Evolutionary conservation across 495 filamentous ascomycete species (phyloP).

Genomic region (Aspergillus leporis): DNA sequence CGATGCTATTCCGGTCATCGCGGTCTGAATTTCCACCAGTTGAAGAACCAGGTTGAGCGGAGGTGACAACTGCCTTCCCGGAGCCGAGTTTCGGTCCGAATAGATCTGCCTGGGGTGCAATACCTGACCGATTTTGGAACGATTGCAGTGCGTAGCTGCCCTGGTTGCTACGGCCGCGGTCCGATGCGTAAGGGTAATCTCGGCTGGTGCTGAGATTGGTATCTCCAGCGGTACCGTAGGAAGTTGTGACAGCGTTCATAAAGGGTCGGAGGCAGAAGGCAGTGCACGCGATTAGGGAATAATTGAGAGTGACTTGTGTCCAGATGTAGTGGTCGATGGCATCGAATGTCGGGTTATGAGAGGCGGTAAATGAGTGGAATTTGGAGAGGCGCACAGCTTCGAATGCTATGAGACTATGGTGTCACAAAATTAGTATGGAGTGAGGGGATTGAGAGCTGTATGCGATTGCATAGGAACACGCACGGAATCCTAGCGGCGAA

Average conservation of each 20-base stretch:
- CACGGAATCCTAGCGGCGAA: conserved; percentile 37
- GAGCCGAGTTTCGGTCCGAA: not conserved
- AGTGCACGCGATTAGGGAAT: conserved; percentile 24
- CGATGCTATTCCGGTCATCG: conserved; percentile 26
- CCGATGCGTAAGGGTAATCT: conserved; percentile 1
- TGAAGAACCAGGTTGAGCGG: not conserved
- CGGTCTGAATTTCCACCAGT: not conserved
- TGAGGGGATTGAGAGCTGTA: not conserved
- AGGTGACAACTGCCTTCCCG: not conserved
- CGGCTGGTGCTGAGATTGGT: conserved; percentile 4
- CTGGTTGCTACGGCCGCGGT: not conserved
- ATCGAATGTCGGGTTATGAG: conserved; percentile 32
- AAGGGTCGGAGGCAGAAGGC: conserved; percentile 12
- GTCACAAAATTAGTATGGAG: not conserved
- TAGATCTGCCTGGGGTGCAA: not conserved
- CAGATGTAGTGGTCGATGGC: conserved; percentile 28
- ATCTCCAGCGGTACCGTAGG: conserved; percentile 12
- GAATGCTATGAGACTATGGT: conserved; percentile 24
- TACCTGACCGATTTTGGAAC: not conserved
- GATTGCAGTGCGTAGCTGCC: conserved; percentile 8
- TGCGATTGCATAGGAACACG: conserved; percentile 2
- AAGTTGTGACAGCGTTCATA: conserved; percentile 8
- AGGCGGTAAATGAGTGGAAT: conserved; percentile 16
- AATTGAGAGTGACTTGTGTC: conserved; percentile 37
- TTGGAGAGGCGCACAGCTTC: conserved; percentile 21